Base-by-base conservation (phyloP, 768 basidiomycete genomes). In the Strobilomyces echinocephalus region DNA sequence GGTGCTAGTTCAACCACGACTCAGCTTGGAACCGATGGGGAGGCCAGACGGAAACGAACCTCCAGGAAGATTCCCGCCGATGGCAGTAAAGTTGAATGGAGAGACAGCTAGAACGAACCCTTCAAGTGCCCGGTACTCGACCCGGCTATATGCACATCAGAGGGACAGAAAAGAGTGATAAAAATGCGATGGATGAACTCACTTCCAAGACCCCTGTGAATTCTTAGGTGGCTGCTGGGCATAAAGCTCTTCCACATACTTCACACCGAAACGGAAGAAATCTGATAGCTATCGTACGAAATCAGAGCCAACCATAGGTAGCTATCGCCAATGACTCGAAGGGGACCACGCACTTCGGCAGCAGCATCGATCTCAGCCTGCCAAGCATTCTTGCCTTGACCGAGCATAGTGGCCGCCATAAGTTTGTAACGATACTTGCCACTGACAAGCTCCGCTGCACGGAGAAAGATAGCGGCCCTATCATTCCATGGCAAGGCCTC, bases 361-460 rank as follows among this genome's bases (percentile, higher is more conserved):
- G 94, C 97, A 50, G 97, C 92, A 69, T 99, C 97, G 58, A 99
- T 98, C 78, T 99, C 97, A 15, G 97, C 97, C 74, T 99, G 97
- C 97, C 97, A 99, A 15, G 80, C 87, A 68, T 97, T 99, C 83
- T 99, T 99, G 39, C 97, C 97, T 74, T 99, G 97, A 15, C 97
- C 97, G 44, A 99, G 78, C 73, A 99, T 97, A 41, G 95, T 98
- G 38, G 95, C 94, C 39, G 97, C 97, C 74, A 97, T 79, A 44
- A 99, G 77, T 73, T 87, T 87, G 76, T 95, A 95, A 59, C 97
- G 79, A 70, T 97, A 97, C 78, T 98, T 99, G 50, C 91, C 91
- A 65, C 90, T 86, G 53, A 93, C 82, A 47, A 99, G 83, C 69
- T 99, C 97, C 21, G 97, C 97, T 5, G 97, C 97, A 71, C 95